Base-by-base conservation (phyloP, 345 rosid genomes). In the Ricinus communis region DNA sequence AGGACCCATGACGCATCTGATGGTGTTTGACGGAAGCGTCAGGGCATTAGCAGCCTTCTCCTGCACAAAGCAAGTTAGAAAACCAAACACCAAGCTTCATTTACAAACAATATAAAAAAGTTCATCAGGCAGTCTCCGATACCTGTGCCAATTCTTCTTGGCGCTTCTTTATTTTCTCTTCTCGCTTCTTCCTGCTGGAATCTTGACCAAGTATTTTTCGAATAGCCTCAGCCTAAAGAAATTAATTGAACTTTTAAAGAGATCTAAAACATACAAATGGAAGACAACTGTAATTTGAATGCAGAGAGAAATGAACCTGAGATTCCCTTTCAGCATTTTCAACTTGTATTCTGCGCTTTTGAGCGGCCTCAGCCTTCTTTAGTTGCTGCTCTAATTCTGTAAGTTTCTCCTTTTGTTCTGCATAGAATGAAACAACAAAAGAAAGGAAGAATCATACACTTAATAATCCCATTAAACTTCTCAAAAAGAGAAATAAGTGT, bases 121-220 rank as follows among this genome's bases (percentile, higher is more conserved):
- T 43, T 19, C 69, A 28, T 25, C 46, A 36, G 28, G 24, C 22
- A 49, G 52, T 24, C 49, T 68, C 51, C 51, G 73, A 51, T 86
- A 90, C 97, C 97, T 88, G 94, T 46, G 89, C 94, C 78, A 91
- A 19, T 76, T 91, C 99, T 79, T 89, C 97, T 61, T 72, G 96
- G 27, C 90, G 92, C 77, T 84, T 90, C 77, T 90, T 92, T 0
- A 75, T 85, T 82, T 92, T 88, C 52, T 85, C 94, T 79, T 89
- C 97, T 55, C 90, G 88, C 73, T 91, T 96, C 93, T 89, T 91
- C 83, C 97, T 79, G 78, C 70, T 83, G 14, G 99, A 93, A 81
- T 91, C 97, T 81, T 93, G 98, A 58, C 98, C 97, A 11, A 93
- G 98, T 72, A 96, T 93, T 87, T 93, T 96, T 65, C 89, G 82